These are phyloP conservation scores for Clitoria ternatea DNA, from an alignment of 306 rosid genomes.

Conservation along the genomic window DNA sequence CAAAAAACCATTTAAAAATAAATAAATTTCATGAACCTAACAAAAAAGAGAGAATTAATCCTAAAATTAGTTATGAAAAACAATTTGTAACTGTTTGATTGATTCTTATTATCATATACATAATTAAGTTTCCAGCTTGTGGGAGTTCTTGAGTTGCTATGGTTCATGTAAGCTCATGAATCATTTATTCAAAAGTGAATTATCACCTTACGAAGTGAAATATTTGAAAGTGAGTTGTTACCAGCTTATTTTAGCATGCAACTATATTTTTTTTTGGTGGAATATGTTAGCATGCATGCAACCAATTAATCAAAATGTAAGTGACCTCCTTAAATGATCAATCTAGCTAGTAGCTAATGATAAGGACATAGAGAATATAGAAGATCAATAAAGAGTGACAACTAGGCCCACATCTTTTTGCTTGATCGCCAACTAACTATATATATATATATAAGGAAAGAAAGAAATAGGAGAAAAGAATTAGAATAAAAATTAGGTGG, in stretches of 20 bases:
- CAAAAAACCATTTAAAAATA: too few relatives aligned
- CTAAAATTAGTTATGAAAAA: too few relatives aligned
- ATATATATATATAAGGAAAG: too few relatives aligned
- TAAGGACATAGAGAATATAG: background rate
- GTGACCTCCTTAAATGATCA: background rate
- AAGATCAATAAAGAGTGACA: background rate
- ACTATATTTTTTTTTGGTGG: too few relatives aligned
- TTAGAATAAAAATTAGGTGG: too few relatives aligned
- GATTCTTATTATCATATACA: background rate
- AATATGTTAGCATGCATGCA: background rate
- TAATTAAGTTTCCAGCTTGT: background rate
- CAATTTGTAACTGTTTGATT: too few relatives aligned
- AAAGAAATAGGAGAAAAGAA: too few relatives aligned
- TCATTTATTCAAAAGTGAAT: constrained; percentile 18
- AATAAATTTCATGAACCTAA: too few relatives aligned
- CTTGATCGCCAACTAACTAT: background rate
- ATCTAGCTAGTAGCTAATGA: background rate
- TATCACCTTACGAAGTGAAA: constrained; percentile 9
- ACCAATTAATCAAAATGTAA: constrained; percentile 6
- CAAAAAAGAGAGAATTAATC: too few relatives aligned
- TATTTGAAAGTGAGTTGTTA: constrained; percentile 5
- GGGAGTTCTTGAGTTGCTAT: background rate
- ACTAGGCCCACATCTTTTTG: background rate
- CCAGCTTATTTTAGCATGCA: background rate
- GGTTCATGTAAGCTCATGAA: constrained; percentile 13